Base-by-base conservation (phyloP, 2,329 filamentous ascomycete species). In the Aspergillus floridensis region DNA sequence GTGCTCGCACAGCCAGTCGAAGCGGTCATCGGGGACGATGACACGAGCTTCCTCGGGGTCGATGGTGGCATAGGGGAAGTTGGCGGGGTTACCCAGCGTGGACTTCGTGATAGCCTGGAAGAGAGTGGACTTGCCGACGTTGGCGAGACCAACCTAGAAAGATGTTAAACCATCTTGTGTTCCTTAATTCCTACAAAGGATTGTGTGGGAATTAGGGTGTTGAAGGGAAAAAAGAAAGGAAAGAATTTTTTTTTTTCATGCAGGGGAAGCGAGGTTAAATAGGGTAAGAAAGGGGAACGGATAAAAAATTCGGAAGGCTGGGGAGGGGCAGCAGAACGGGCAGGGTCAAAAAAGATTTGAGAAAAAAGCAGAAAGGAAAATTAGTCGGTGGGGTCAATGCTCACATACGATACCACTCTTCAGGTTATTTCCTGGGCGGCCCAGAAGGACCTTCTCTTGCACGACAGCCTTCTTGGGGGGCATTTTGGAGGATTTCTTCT, bases 21-120 rank as follows among this genome's bases (percentile, higher is more conserved):
- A 99, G 63, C 95, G 90, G 64, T 91, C 91, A 81, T 99, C 95
- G 50, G 95, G 96, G 35, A 99, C 95, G 70, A 99, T 87, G 79
- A 99, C 95, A 70, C 93, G 92, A 65, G 95, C 92, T 82, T 99
- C 95, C 83, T 99, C 96, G 51, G 95, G 95, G 69, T 99, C 93
- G 79, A 99, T 99, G 72, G 95, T 99, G 75, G 95, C 95, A 83
- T 96, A 99, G 58, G 95, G 95, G 77, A 98, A 99, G 82, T 99
- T 99, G 82, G 95, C 95, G 72, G 96, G 96, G 83, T 98, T 99
- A 81, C 96, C 95, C 73, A 99, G 88, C 67, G 88, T 87, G 80
- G 90, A 96, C 84, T 97, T 98, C 76, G 95, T 99, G 80, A 99
- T 97, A 76, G 95, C 92, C 84, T 99, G 96, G 87, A 99, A 99